Conservation (phyloP, 2,329 filamentous ascomycete species). For the Aspergillus sp. region DNA sequence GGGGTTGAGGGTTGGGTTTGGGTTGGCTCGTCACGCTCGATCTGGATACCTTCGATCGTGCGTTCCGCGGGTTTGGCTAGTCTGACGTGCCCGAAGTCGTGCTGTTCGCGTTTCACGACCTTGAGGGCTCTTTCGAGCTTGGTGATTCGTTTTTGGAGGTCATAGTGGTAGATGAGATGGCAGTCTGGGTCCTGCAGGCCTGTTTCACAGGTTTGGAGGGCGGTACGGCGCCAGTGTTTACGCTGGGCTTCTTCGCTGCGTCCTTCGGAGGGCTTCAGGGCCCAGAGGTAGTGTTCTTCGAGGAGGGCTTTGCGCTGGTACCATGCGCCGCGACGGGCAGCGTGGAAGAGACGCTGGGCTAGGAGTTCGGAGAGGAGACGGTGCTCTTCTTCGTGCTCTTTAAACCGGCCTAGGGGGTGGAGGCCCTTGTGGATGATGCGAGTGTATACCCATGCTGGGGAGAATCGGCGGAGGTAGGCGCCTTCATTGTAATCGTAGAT, state of each 20-base stretch:
- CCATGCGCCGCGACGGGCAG: constrained; percentile 83
- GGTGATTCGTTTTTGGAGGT: constrained; percentile 87
- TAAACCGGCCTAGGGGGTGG: constrained; percentile 76
- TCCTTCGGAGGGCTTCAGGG: constrained; percentile 53
- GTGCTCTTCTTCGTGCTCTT: constrained; percentile 77
- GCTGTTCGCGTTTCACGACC: constrained; percentile 80
- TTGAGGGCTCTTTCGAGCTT: constrained; percentile 86
- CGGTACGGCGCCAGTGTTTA: constrained; percentile 78
- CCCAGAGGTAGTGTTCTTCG: constrained; percentile 92
- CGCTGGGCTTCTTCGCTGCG: constrained; percentile 64
- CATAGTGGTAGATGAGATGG: constrained; percentile 90
- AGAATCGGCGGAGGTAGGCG: constrained; percentile 85
- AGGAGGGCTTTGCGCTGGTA: constrained; percentile 92
- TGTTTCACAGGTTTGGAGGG: constrained; percentile 77
- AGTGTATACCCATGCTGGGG: constrained; percentile 89
- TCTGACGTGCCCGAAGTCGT: constrained; percentile 86
- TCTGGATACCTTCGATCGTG: constrained; percentile 72
- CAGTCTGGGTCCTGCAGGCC: constrained; percentile 86
- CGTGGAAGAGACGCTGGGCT: constrained; percentile 78
- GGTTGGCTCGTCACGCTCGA: constrained; percentile 61
- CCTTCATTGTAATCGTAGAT: constrained; percentile 82
- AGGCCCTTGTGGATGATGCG: constrained; percentile 87
- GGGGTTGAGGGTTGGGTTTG: neutral
- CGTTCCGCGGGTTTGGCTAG: constrained; percentile 76
- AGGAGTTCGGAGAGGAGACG: constrained; percentile 73